Evolutionary conservation across 331 rosid genomes (phyloP).

Genomic region (Quercus phellos): DNA sequence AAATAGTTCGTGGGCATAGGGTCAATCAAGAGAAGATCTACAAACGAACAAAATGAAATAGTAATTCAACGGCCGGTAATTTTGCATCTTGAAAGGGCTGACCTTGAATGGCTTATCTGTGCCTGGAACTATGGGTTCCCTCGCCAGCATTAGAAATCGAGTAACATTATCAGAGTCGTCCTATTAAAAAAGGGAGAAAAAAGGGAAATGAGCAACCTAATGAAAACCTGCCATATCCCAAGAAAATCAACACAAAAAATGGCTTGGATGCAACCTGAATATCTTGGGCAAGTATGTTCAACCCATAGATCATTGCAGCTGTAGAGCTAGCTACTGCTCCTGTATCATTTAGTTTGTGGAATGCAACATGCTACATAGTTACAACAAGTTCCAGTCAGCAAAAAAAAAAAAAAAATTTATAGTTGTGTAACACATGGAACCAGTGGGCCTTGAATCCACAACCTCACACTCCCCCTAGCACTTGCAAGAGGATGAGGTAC

Average conservation of each 20-base stretch:
- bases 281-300: slow-evolving; percentile 74
- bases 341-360: slow-evolving; percentile 57
- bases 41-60: background rate
- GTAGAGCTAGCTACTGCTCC: slow-evolving; percentile 91
- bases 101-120: slow-evolving; percentile 91
- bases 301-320: slow-evolving; percentile 77
- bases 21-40: slow-evolving; percentile 5
- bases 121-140: slow-evolving; percentile 96
- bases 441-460: no score
- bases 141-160: slow-evolving; percentile 83
- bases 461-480: no score
- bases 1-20: slow-evolving; percentile 12
- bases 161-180: slow-evolving; percentile 89
- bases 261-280: slow-evolving; percentile 63
- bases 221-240: background rate
- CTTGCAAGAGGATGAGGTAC: no score
- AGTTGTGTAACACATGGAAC: no score
- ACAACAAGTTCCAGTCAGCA: slow-evolving; percentile 26
- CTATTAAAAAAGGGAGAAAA: slow-evolving; percentile 32
- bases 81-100: slow-evolving; percentile 2
- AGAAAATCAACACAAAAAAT: background rate
- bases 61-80: background rate
- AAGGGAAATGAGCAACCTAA: slow-evolving; percentile 6
- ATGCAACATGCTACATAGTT: slow-evolving; percentile 63
- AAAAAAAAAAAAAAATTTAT: slow-evolving; percentile 5